Evolutionary conservation across 2,329 filamentous ascomycete species (phyloP), one percentile per base, ranked within the genome.

Genomic region (Claviceps arundinis): DNA sequence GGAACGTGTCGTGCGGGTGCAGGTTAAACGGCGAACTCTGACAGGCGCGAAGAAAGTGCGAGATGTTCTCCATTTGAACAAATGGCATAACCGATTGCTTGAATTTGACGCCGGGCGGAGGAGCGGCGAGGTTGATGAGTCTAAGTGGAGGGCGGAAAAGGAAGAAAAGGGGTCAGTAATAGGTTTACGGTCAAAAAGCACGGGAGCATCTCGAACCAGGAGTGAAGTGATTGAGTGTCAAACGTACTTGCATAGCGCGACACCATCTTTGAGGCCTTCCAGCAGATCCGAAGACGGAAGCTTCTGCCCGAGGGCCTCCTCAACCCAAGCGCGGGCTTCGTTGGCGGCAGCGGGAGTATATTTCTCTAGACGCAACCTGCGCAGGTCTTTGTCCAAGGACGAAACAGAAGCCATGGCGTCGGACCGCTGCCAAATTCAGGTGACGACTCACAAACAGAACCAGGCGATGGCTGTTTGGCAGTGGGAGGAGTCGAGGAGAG

Each of bases 21-120:
- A 98, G 81, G 68, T 84, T 90, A 50, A 98, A 74, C 0, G 93
- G 93, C 26, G 87, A 81, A 49, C 80, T 74, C 68, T 95, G 87
- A 73, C 90, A 95, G 55, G 89, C 89, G 62, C 81, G 82, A 51
- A 98, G 81, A 70, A 96, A 98, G 64, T 95, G 88, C 4, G 90
- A 94, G 64, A 98, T 96, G 66, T 98, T 98, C 68, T 98, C 93
- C 90, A 97, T 97, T 69, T 98, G 93, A 42, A 97, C 91, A 65
- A 98, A 98, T 0, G 93, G 93, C 91, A 97, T 97, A 42, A 82
- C 72, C 1, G 90, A 95, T 64, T 85, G 77, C 71, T 97, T 97
- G 78, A 86, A 97, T 67, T 85, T 89, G 70, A 95, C 80, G 37
- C 85, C 85, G 0, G 87, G 87, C 16, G 84, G 80, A 26, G 87